Base-by-base conservation (phyloP, 805 yeast species). In the Teunomyces funiuensis region DNA sequence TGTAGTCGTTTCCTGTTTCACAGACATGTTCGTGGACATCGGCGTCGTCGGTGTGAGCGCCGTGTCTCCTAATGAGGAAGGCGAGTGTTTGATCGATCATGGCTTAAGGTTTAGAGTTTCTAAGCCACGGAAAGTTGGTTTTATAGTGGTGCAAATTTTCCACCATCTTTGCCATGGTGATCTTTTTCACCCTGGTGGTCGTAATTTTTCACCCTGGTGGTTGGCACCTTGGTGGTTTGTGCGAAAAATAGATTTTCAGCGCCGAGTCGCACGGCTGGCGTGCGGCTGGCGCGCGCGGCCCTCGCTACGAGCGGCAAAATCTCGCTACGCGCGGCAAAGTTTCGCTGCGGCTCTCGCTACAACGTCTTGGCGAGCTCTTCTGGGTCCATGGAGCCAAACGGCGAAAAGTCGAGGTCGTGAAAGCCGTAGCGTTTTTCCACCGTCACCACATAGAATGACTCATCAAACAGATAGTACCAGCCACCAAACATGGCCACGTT, bases 1-100 rank as follows among this genome's bases (percentile, higher is more conserved):
- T 61, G 47, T 69, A 77, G 8, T 73, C 80, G 46, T 68, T 75
- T 3, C 54, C 62, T 4, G 55, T 45, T 0, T 57, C 63, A 57
- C 83, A 79, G 11, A 33, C 28, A n/a, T 23, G 37, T 5, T 16
- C 3, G 9, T 22, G 28, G n/a, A 8, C n/a, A 15, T 13, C 38
- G 20, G 13, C 13, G 13, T n/a, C 38, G 15, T 34, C 39, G 20
- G 14, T 22, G 25, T 10, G 22, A 36, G 10, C 23, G 14, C 57
- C 54, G 19, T 58, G 65, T 44, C 69, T 56, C 43, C 47, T 57
- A 5, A 46, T 29, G 10, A 55, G 41, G 40, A 49, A 42, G 18
- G 17, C 16, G 13, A 31, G 6, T 6, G 19, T 31, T 6, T 19
- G 23, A 18, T 31, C 22, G n/a, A 31, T 16, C 34, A 31, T 31